A percentile compares a stretch with the other conserved stretches of the same genome.
These are phyloP conservation scores for Neurospora sp. DNA, from an alignment of 495 filamentous ascomycete genomes.

Conservation along the genomic window DNA sequence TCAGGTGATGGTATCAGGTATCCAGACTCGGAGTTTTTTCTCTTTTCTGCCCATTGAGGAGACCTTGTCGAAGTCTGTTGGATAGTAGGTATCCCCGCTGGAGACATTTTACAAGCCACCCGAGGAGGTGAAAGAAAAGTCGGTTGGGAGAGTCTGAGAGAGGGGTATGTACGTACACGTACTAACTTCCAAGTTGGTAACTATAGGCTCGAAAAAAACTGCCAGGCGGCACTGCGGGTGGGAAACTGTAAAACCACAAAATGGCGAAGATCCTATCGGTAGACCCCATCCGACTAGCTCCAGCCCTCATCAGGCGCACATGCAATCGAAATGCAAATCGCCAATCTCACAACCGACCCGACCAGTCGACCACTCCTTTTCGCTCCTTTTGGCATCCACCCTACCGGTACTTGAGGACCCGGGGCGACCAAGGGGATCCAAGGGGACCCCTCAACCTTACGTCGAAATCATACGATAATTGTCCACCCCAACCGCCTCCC, in stretches of 20 bases:
- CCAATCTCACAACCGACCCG: neutral
- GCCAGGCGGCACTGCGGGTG: neutral
- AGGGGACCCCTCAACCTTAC: neutral
- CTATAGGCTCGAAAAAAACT: neutral
- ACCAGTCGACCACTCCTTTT: neutral
- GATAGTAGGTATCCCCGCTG: neutral
- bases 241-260: neutral
- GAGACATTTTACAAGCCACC: neutral
- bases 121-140: neutral
- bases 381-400: neutral
- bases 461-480: neutral
- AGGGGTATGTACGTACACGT: neutral
- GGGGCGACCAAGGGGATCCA: neutral
- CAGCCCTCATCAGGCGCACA: neutral
- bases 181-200: neutral
- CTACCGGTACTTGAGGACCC: neutral
- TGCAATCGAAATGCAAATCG: neutral
- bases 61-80: neutral
- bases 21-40: neutral
- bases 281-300: neutral
- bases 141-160: neutral
- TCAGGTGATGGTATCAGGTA: neutral
- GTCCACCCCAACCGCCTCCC: neutral
- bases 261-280: neutral
- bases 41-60: neutral